phyloP scores from a whole-genome alignment of 495 filamentous ascomycete species.

The Penicillium odoratum region DNA sequence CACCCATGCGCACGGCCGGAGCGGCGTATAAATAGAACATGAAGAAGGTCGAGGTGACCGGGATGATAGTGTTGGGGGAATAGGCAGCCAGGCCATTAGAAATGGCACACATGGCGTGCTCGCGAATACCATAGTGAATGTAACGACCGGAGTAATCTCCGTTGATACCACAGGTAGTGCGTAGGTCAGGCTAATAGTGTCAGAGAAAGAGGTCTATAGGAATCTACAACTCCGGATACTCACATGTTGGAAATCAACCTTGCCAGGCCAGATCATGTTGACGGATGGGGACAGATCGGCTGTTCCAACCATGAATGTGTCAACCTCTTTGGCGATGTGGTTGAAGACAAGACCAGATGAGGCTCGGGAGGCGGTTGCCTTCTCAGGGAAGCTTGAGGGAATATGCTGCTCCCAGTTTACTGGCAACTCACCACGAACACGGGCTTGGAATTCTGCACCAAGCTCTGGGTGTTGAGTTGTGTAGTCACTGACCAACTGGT shows the following conservation, averaged over 20 bases:
- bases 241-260: constrained; percentile 55
- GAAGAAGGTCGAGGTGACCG: constrained; percentile 55
- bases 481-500: constrained; percentile 44
- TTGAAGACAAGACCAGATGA: constrained; percentile 53
- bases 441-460: constrained; percentile 45
- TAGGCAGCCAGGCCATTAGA: constrained; percentile 56
- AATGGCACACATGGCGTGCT: constrained; percentile 54
- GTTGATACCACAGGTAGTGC: constrained; percentile 45
- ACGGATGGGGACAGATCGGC: constrained; percentile 60
- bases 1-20: constrained; percentile 60
- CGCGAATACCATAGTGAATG: constrained; percentile 51
- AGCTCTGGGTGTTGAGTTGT: constrained; percentile 43
- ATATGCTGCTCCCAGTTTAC: constrained; percentile 46
- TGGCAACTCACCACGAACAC: constrained; percentile 47
- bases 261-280: constrained; percentile 56
- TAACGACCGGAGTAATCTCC: constrained; percentile 53
- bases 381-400: constrained; percentile 45
- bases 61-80: constrained; percentile 49
- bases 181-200: constrained; percentile 37
- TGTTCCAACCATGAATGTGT: constrained; percentile 58
- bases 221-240: constrained; percentile 12
- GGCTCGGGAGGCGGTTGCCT: constrained; percentile 49
- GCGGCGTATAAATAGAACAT: constrained; percentile 66
- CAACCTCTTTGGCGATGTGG: constrained; percentile 45
- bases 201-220: not conserved